phyloP scores from a whole-genome alignment of 768 basidiomycete species.

The Lactarius sanguifluus region DNA sequence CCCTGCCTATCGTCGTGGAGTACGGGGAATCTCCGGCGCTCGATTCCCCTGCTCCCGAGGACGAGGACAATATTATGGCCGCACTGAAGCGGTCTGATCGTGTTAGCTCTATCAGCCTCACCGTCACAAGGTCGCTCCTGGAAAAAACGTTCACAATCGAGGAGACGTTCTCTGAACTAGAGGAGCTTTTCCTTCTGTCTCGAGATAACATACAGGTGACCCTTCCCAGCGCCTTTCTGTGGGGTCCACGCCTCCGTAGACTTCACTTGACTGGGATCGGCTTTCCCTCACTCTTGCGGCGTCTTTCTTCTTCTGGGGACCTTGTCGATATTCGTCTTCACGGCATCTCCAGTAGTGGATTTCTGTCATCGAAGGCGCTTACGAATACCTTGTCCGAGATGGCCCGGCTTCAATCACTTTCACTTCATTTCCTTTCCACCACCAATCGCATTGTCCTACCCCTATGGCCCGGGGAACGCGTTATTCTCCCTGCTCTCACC shows the following conservation, averaged over 20 bases:
- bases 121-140: neutral
- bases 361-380: neutral
- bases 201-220: neutral
- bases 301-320: rapidly evolving
- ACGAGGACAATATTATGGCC: neutral
- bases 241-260: neutral
- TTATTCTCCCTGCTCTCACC: no score
- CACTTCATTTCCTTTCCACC: no score
- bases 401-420: neutral
- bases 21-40: neutral
- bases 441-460: no score
- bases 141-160: neutral
- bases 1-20: neutral
- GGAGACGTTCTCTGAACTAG: neutral
- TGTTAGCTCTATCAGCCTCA: neutral
- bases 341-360: rapidly evolving
- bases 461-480: no score
- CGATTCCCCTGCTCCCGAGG: neutral
- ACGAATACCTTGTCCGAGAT: neutral
- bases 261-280: neutral
- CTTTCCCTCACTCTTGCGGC: neutral
- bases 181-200: neutral
- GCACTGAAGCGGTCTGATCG: neutral
- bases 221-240: neutral
- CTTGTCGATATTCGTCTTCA: neutral